Base-by-base conservation (phyloP, 1,139 yeast species). In the Zygosaccharomyces sapae region DNA sequence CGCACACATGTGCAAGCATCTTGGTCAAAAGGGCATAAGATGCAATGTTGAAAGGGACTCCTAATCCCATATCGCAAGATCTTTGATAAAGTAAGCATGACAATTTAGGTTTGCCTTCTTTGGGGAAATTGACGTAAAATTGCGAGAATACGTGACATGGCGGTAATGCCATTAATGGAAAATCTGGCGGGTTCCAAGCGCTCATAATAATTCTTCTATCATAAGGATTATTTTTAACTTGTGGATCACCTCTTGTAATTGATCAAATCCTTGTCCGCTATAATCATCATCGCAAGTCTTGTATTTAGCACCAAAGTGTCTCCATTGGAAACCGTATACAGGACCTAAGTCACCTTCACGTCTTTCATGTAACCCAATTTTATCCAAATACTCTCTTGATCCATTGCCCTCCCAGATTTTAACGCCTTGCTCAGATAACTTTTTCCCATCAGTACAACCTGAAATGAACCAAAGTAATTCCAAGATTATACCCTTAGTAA, bases 321-420 rank as follows among this genome's bases (percentile, higher is more conserved):
- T 80, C 99, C 99, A 92, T 69, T 92, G 99, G 70, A 94, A 92
- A 0, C 99, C 99, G 65, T 92, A 92, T 2, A 92, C 97, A 1
- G 99, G 98, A 0, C 99, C 99, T 58, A 92, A 70, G 68, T 92
- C 99, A 47, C 97, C 97, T 59, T 81, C 97, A 53, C 92, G 75
- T 61, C 96, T 81, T 50, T 86, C 75, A 0, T 76, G 74, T 41
- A 92, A 75, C 0, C 98, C 98, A 37, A 89, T 70, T 8, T 80
- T 76, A 64, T 92, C 97, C 48, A 92, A 72, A 65, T 80, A 92
- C 67, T 88, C 96, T 54, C 97, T 75, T 25, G 96, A 86, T n/a
- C 98, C 98, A 63, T 92, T 94, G 18, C 98, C 98, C 67, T 94
- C 97, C 99, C 99, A 92, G 48, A 92, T 92, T 63, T 81, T 89